Evolutionary conservation across 2,329 filamentous ascomycete genomes (phyloP).

Genomic region (Penicillium rolfsii): DNA sequence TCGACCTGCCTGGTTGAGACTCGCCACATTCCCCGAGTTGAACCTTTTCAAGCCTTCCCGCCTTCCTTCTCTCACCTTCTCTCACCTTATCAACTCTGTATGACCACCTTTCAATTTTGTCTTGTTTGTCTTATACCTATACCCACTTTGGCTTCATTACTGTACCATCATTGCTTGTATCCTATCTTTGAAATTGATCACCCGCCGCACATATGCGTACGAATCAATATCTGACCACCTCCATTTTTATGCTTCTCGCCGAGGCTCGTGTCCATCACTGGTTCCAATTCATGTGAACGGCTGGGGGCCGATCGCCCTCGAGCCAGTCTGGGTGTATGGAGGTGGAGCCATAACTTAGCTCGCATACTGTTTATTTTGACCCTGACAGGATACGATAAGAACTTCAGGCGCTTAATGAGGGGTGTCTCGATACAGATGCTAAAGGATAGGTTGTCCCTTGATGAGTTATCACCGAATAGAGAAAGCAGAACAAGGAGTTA

Average conservation of each 20-base stretch:
- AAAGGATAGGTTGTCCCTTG: constrained; percentile 2
- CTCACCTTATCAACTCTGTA: neutral
- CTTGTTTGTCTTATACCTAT: constrained; percentile 5
- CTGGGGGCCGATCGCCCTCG: neutral
- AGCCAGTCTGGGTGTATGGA: neutral
- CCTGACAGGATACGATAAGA: neutral
- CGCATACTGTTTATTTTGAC: neutral
- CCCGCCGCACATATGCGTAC: neutral
- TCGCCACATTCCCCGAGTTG: neutral
- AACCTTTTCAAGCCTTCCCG: neutral
- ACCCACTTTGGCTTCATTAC: constrained; percentile 3
- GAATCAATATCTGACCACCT: neutral
- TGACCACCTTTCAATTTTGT: neutral
- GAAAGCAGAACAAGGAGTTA: constrained; percentile 1
- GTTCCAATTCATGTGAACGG: neutral
- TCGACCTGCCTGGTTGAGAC: neutral
- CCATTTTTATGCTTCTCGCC: neutral
- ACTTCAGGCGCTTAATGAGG: constrained; percentile 2
- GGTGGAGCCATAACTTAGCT: neutral
- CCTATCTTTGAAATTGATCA: neutral
- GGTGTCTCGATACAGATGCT: constrained; percentile 1
- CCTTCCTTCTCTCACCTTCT: neutral
- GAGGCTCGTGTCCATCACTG: neutral
- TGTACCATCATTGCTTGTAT: constrained; percentile 6
- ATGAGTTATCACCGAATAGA: neutral